Evolutionary conservation across 1,284 basidiomycete species (phyloP), one percentile per base, ranked within the genome.

Genomic region (Fomitopsis schrenkii): DNA sequence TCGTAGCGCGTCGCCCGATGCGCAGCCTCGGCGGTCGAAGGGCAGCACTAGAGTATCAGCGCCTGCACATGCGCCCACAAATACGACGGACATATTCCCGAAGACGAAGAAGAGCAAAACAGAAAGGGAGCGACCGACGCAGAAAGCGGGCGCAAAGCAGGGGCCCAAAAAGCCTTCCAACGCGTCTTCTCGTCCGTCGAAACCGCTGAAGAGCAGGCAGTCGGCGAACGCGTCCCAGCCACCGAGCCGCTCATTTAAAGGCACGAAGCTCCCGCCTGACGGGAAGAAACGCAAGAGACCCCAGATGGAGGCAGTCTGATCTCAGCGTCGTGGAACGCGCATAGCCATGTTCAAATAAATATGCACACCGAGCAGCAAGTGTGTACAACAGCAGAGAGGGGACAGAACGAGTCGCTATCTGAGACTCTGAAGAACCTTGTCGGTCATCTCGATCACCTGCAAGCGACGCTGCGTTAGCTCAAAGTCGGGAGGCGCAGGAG

Each of bases 391-490:
- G n/a, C 30, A 59, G n/a, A 42, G 19, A 19, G 35, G 28, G 10
- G 41, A 36, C 19, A 14, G 15, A 58, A 22, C 30, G 30, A 14
- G 5, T 62, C 72, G 30, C 63, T 77, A 87, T 66, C 78, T 77
- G 59, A 88, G 73, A 38, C 81, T 83, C 68, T 81, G 83, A 63
- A 91, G 67, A 17, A 89, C 86, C 38, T 77, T 77, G 67, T 92
- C 85, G 0, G 90, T 90, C 76, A 81, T 79, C 64, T 83, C 77
- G 63, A 94, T 83, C 35, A 94, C 87, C 92, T 94, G 68, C 36
- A 38, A 38, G 17, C 15, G 28, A 9, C 28, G 62, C 44, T 42
- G 46, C 2, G 45, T 71, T 59, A 28, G 58, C 40, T 4, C n/a
- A 44, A 44, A n/a, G 19, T 17, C 9, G 7, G 44, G 14, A 40